Base-by-base conservation (phyloP, 140 eudicot species). In the Senecio squalidus region DNA sequence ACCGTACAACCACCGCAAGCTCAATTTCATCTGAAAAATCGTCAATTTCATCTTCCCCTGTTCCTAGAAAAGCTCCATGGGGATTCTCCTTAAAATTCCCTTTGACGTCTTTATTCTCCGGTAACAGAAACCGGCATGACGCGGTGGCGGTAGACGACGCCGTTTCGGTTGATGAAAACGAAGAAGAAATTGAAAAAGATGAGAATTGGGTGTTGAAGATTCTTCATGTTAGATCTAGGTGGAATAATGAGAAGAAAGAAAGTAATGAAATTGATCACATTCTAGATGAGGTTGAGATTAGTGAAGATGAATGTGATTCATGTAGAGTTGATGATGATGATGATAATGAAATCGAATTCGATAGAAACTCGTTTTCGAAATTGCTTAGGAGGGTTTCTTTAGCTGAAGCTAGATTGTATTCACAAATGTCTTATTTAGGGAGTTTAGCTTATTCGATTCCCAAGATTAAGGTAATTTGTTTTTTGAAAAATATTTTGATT, bases 191-290 rank as follows among this genome's bases (percentile, higher is more conserved):
- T 31, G 58, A 60, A 45, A 74, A 68, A 59, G 63, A 75, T 71
- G 87, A 64, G 61, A 84, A 84, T 66, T 87, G 98, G 96, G 95
- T 92, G 43, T 72, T 82, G 69, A 92, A 82, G 73, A 74, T 92
- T 59, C 70, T 92, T 15, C 96, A 79, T 49, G 86, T 91, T 23
- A 71, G 75, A 72, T 81, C 94, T 24, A 47, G 83, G 55, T 72
- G 91, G 86, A 66, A 70, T 34, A 62, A 62, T 24, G 55, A 24
- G 38, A 78, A 59, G 33, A 0, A 18, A 17, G 6, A 47, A 17
- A 9, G 8, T 21, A 0, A 20, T 20, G 31, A 45, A 3, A 52
- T 39, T 54, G 69, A 41, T 48, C 69, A 54, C 20, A 40, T 30
- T 9, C 47, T 29, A 43, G 39, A 39, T 9, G 60, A 41, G 41